A percentile compares a stretch with the other conserved stretches of the same genome.
Evolutionary conservation across 768 basidiomycete genomes (phyloP).

Genomic region (Steccherinum ochraceum): DNA sequence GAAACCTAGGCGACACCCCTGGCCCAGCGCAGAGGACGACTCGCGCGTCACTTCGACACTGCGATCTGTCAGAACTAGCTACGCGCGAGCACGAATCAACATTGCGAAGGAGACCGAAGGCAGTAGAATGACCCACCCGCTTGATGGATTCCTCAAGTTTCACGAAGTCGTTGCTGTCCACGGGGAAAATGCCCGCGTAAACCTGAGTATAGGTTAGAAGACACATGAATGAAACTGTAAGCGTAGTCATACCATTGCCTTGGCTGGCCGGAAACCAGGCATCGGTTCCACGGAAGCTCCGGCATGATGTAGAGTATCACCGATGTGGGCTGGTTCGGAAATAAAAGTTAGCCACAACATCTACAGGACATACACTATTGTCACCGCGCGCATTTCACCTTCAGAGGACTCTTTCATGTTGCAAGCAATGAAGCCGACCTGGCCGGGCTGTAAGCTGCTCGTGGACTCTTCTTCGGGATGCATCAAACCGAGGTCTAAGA

Average conservation of each 20-base stretch:
- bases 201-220: constrained; percentile 46
- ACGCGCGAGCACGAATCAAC: not conserved
- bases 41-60: constrained; percentile 89
- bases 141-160: constrained; percentile 96
- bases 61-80: constrained; percentile 83
- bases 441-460: constrained; percentile 59
- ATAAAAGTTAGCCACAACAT: not conserved
- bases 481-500: constrained; percentile 84
- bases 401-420: constrained; percentile 98
- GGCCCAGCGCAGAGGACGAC: constrained; percentile 89
- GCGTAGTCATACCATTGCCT: constrained; percentile 88
- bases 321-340: constrained; percentile 69
- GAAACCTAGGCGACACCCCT: constrained; percentile 93
- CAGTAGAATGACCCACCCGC: constrained; percentile 44
- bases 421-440: constrained; percentile 87
- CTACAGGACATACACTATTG: not conserved
- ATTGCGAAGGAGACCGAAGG: constrained; percentile 5
- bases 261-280: constrained; percentile 86
- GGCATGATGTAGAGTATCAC: constrained; percentile 82
- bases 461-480: constrained; percentile 85
- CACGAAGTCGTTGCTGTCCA: constrained; percentile 84
- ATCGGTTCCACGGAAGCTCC: constrained; percentile 75
- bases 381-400: constrained; percentile 42
- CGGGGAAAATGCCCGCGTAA: constrained; percentile 90
- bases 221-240: too few relatives aligned